Conservation (phyloP, 768 basidiomycete species). For the Collybiopsis luxurians region DNA sequence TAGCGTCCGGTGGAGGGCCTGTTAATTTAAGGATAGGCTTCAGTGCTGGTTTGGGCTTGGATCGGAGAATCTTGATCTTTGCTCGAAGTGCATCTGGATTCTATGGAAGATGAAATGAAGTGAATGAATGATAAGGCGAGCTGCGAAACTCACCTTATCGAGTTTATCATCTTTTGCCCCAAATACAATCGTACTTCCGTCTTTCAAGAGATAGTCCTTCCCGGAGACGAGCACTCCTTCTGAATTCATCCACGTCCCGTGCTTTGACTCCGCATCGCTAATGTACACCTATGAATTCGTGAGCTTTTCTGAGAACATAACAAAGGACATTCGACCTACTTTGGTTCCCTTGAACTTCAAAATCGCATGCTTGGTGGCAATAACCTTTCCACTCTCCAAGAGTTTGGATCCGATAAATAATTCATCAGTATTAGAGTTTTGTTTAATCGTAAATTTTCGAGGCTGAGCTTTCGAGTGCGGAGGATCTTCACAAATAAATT, state of each 20-base stretch:
- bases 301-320: neutral
- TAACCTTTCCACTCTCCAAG: neutral
- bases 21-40: neutral
- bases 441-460: conserved; percentile 1
- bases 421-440: conserved; percentile 1
- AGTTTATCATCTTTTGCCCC: conserved; percentile 10
- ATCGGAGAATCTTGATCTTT: conserved; percentile 7
- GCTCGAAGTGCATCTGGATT: conserved; percentile 10
- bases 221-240: conserved; percentile 9
- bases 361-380: conserved; percentile 4
- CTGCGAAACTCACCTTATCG: neutral
- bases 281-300: conserved; percentile 10
- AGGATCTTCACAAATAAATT: conserved; percentile 10
- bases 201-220: conserved; percentile 8
- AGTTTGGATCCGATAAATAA: conserved; percentile 5
- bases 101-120: neutral
- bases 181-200: conserved; percentile 14
- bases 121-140: neutral
- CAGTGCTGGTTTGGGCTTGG: neutral
- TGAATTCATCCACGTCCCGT: conserved; percentile 14
- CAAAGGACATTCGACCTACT: conserved; percentile 7
- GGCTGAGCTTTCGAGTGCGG: conserved; percentile 4
- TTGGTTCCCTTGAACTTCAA: conserved; percentile 13
- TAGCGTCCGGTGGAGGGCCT: neutral
- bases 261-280: conserved; percentile 9